Percentiles rank a stretch among this genome's conserved stretches.
These are phyloP conservation scores for Eimeria sp. DNA, from an alignment of 169 alveolate genomes.

Conservation along the genomic window DNA sequence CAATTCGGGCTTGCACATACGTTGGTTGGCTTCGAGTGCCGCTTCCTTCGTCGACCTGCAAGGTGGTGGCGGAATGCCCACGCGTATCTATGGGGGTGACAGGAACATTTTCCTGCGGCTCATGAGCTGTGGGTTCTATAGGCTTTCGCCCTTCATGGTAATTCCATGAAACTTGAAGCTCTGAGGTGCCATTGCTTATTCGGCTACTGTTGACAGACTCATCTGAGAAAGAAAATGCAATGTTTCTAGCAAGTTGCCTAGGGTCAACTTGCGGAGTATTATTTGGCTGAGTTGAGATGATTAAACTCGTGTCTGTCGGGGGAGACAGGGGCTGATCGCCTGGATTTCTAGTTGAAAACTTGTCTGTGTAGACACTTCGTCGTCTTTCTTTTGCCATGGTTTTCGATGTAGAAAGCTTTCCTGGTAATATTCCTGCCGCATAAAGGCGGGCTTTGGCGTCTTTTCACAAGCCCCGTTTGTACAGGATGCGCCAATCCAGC, in stretches of 20 bases:
- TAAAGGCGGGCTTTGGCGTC: not conserved
- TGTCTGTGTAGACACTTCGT: constrained; percentile 11
- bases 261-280: not conserved
- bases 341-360: not conserved
- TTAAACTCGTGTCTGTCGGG: not conserved
- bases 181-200: constrained; percentile 43
- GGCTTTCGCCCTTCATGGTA: constrained; percentile 28
- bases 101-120: not conserved
- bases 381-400: constrained; percentile 26
- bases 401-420: not conserved
- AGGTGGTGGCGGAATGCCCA: not conserved
- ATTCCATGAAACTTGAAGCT: constrained; percentile 34
- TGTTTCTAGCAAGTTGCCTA: not conserved
- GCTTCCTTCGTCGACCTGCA: not conserved
- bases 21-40: not conserved
- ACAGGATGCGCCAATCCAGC: not conserved
- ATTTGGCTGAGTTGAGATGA: not conserved
- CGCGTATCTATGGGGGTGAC: not conserved
- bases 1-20: not conserved
- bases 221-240: constrained; percentile 5
- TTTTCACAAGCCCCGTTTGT: not conserved
- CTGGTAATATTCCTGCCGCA: not conserved
- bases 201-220: not conserved
- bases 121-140: not conserved
- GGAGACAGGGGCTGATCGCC: constrained; percentile 72